A percentile compares a stretch with the other conserved stretches of the same genome.
These are phyloP conservation scores for Umbelopsis isabellina DNA, from an alignment of 192 early-diverging fungal species.

Conservation along the genomic window DNA sequence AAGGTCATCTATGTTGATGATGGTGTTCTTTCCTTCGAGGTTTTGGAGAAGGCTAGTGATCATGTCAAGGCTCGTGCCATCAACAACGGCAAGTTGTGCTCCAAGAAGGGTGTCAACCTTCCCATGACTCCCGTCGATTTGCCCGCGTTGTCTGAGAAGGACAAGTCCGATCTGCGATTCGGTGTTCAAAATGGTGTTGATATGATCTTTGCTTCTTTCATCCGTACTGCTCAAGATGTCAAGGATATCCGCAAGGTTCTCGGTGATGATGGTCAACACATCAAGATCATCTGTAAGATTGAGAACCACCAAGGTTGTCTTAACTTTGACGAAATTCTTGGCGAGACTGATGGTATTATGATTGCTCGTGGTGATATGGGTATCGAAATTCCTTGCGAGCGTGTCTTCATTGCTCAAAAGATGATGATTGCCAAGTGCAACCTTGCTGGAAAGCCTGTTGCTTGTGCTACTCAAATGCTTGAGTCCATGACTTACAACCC, in stretches of 20 bases:
- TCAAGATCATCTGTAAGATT: conserved; percentile 97
- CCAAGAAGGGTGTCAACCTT: conserved; percentile 93
- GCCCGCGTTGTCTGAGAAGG: conserved; percentile 89
- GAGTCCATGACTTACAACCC: conserved; percentile 94
- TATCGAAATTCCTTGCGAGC: conserved; percentile 91
- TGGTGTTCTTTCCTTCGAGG: conserved; percentile 92
- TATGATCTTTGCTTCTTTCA: conserved; percentile 93
- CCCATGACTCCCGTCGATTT: conserved; percentile 85
- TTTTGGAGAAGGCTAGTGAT: conserved; percentile 63
- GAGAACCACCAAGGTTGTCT: conserved; percentile 91
- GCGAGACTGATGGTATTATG: conserved; percentile 93
- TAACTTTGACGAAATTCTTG: conserved; percentile 95
- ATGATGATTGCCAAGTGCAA: conserved; percentile 98
- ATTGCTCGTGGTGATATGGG: conserved; percentile 94
- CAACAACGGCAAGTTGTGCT: conserved; percentile 80
- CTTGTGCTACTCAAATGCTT: conserved; percentile 95
- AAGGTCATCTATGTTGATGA: conserved; percentile 87
- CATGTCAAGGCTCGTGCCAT: conserved; percentile 64
- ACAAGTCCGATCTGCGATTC: conserved; percentile 84
- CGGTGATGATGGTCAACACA: conserved; percentile 71
- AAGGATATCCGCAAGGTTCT: conserved; percentile 84
- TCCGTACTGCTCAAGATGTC: conserved; percentile 88
- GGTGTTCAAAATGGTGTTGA: conserved; percentile 89
- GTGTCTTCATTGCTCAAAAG: conserved; percentile 89
- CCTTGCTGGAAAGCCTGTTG: conserved; percentile 89